phyloP scores from a whole-genome alignment of 75 land plant species.

The Sequoiadendron giganteum region DNA sequence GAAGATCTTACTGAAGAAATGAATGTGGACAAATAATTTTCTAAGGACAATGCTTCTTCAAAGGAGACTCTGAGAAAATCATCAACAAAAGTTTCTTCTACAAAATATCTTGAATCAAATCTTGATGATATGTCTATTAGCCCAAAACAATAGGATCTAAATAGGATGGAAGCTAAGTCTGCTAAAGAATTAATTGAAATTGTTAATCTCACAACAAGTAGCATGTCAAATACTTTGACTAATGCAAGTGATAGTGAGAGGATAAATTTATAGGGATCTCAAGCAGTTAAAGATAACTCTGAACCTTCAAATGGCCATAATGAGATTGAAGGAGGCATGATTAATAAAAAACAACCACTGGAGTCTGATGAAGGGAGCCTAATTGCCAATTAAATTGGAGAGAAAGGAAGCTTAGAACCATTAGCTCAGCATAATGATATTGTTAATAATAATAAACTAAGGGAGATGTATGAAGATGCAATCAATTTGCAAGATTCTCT shows the following conservation, averaged over 20 bases:
- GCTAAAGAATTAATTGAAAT: neutral
- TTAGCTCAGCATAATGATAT: neutral
- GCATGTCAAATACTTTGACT: neutral
- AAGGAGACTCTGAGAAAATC: neutral
- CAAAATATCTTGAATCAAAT: neutral
- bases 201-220: constrained; percentile 5
- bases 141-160: neutral
- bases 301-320: constrained; percentile 1
- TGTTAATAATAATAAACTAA: neutral
- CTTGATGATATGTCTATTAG: neutral
- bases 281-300: neutral
- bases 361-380: constrained; percentile 3
- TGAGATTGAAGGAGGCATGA: neutral
- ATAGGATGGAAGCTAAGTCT: neutral
- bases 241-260: neutral
- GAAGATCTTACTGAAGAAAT: neutral
- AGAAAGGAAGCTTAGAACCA: neutral
- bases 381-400: neutral
- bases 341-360: neutral
- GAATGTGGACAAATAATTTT: neutral
- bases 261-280: neutral
- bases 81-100: neutral
- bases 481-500: neutral
- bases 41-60: constrained; percentile 7
- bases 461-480: neutral